Base-by-base conservation (phyloP, 139 green algal species). In the Tetraselmis striata region DNA sequence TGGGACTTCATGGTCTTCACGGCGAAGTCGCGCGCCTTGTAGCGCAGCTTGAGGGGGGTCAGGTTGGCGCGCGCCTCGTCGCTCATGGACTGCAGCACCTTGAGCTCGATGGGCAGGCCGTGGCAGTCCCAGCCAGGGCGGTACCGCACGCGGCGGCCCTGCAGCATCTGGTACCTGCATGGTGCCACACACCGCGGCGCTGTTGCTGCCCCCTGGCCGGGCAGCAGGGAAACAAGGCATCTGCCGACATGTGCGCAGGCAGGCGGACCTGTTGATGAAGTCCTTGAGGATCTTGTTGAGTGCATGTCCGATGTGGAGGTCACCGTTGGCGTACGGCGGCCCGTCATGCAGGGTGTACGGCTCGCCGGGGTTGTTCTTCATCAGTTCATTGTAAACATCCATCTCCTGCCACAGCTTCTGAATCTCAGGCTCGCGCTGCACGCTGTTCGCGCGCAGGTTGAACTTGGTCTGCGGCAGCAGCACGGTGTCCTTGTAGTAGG, bases 211-310 rank as follows among this genome's bases (percentile, higher is more conserved):
- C n/a, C n/a, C n/a, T n/a, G n/a, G n/a, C n/a, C n/a, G n/a, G n/a
- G n/a, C n/a, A n/a, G n/a, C n/a, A n/a, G n/a, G n/a, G n/a, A n/a
- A n/a, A n/a, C n/a, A n/a, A n/a, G n/a, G n/a, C n/a, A n/a, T n/a
- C n/a, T n/a, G n/a, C n/a, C n/a, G n/a, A n/a, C n/a, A n/a, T n/a
- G n/a, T n/a, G n/a, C n/a, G n/a, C n/a, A n/a, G n/a, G n/a, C n/a
- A n/a, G n/a, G 18, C 45, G 80, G 91, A 93, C 5, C 92, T 89
- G 87, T 94, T 95, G 82, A 98, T 95, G 81, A 99, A 92, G 91
- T 99, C 96, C 88, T 99, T 99, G 28, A 99, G 87, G 77, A 98
- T 93, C 81, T 99, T 99, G 91, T 99, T 99, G 29, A 99, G 89
- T 0, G 97, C 97, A 85, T 99, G 97, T 24, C 97, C 96, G 75